A percentile compares a stretch with the other conserved stretches of the same genome.
Evolutionary conservation across 2,329 filamentous ascomycete genomes (phyloP).

Genomic region (Microdochium trichocladiopsis): DNA sequence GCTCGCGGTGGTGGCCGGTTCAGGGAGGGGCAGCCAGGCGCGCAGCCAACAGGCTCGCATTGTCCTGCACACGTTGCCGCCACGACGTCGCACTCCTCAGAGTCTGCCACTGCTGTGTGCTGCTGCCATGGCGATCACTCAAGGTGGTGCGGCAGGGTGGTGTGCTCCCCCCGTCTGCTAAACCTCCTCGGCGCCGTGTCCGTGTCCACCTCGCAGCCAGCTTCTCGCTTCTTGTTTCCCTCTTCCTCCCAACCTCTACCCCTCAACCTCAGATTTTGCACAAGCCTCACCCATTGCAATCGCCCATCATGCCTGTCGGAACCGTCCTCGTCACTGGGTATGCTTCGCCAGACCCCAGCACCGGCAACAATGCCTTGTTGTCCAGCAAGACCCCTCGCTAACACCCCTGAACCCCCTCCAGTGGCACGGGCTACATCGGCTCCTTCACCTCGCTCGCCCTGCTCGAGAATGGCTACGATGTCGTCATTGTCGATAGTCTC

Average conservation of each 20-base stretch:
- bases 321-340: constrained; percentile 92
- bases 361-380: constrained; percentile 8
- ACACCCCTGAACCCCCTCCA: constrained; percentile 29
- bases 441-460: constrained; percentile 92
- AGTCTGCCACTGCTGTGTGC: background rate
- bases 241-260: constrained; percentile 2
- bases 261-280: constrained; percentile 4
- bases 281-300: constrained; percentile 8
- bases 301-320: constrained; percentile 61
- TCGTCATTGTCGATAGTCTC: constrained; percentile 91
- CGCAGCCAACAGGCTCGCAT: background rate
- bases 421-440: constrained; percentile 98
- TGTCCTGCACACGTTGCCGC: background rate
- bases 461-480: constrained; percentile 90
- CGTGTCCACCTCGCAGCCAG: background rate
- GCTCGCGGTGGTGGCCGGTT: no score
- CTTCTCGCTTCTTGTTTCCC: background rate
- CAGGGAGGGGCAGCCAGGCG: background rate
- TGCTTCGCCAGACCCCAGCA: constrained; percentile 6
- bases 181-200: no score
- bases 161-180: no score
- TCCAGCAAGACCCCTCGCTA: background rate
- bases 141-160: background rate
- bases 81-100: background rate
- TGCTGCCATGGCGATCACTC: background rate